Conservation (phyloP, 805 yeast genomes). For the Yamadazyma kitorensis region DNA sequence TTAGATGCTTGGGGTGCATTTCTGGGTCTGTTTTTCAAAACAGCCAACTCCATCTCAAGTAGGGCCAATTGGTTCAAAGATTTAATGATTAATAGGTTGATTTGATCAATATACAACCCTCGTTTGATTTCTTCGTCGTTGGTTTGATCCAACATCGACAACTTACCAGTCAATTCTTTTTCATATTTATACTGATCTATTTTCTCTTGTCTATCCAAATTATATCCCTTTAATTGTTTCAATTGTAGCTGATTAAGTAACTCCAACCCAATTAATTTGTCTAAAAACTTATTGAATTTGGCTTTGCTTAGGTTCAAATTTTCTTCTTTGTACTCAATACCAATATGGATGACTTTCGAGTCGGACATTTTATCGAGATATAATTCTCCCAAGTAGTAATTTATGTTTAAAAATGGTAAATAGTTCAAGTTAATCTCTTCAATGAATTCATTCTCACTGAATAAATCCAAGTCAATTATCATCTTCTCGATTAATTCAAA, state of each 20-base stretch:
- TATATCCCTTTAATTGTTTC: constrained; percentile 14
- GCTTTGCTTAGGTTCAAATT: constrained; percentile 35
- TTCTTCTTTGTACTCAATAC: constrained; percentile 19
- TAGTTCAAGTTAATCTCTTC: constrained; percentile 68
- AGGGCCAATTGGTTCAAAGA: constrained; percentile 58
- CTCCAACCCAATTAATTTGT: constrained; percentile 43
- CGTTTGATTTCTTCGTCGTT: constrained; percentile 66
- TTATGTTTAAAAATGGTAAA: constrained; percentile 56
- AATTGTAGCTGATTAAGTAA: constrained; percentile 13
- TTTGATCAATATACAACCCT: constrained; percentile 51
- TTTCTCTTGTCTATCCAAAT: constrained; percentile 61
- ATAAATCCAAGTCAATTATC: constrained; percentile 52
- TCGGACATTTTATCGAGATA: constrained; percentile 20
- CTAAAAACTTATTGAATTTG: constrained; percentile 44
- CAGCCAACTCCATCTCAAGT: constrained; percentile 61
- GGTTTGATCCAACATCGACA: constrained; percentile 28
- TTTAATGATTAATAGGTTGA: constrained; percentile 50
- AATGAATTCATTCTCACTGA: constrained; percentile 67
- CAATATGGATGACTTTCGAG: constrained; percentile 14
- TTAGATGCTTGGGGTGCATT: constrained; percentile 3
- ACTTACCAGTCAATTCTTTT: constrained; percentile 46
- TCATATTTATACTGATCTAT: constrained; percentile 65
- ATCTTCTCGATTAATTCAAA: constrained; percentile 43
- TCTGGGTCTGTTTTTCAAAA: constrained; percentile 47
- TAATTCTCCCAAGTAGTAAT: constrained; percentile 51